Conservation (phyloP, 2,329 filamentous ascomycete species). For the Emmonsiellopsis sp. region DNA sequence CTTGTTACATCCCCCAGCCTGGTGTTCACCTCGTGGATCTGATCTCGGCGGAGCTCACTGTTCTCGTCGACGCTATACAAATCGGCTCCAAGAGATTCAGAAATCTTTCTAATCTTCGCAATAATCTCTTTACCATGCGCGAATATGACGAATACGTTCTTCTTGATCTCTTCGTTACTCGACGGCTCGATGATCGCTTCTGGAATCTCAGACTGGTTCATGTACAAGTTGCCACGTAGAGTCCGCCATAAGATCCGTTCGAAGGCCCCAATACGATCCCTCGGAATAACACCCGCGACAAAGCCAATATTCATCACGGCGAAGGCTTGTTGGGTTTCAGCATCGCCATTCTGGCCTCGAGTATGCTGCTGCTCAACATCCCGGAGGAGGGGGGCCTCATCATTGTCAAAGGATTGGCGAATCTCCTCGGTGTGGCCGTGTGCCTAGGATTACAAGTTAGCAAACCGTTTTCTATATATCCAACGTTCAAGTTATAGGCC, state of each 20-base stretch:
- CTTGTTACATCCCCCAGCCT: conserved; percentile 83
- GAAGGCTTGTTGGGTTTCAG: conserved; percentile 62
- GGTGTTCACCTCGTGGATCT: conserved; percentile 95
- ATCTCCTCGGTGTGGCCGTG: conserved; percentile 97
- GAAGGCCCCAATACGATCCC: conserved; percentile 87
- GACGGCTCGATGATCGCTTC: conserved; percentile 85
- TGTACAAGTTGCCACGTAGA: conserved; percentile 93
- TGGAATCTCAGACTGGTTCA: conserved; percentile 98
- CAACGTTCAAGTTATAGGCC: background rate
- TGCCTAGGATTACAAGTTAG: conserved; percentile 39
- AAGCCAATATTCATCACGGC: conserved; percentile 99
- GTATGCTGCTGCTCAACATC: conserved; percentile 75
- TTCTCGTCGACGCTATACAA: conserved; percentile 98
- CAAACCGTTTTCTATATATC: background rate
- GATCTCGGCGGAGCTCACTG: conserved; percentile 85
- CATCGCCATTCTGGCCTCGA: conserved; percentile 51
- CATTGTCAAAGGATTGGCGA: conserved; percentile 72
- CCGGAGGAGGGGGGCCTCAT: conserved; percentile 85
- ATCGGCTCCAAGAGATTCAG: conserved; percentile 90
- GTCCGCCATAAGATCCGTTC: conserved; percentile 97
- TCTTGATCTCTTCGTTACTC: conserved; percentile 84
- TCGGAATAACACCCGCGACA: conserved; percentile 87
- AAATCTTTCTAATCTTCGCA: conserved; percentile 98
- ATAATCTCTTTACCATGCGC: conserved; percentile 97
- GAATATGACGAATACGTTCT: conserved; percentile 99